Conservation (phyloP, 306 rosid species). For the Quercus bicolor region DNA sequence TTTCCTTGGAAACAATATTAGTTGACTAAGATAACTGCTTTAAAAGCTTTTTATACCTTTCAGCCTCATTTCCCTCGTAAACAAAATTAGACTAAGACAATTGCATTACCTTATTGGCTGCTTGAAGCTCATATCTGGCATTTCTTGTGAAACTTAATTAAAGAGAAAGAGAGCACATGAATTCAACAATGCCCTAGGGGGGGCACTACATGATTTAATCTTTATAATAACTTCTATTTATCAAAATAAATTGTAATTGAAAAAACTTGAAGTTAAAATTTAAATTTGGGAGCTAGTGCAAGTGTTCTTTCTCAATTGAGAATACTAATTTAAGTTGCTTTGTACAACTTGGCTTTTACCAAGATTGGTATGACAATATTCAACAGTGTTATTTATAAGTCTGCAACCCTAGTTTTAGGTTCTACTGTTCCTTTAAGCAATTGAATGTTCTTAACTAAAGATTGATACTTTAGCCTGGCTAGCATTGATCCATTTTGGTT, state of each 20-base stretch:
- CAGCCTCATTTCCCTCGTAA: neutral
- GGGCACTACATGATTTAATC: neutral
- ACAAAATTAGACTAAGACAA: neutral
- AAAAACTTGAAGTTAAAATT: neutral
- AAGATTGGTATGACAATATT: neutral
- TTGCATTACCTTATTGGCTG: neutral
- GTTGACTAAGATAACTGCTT: neutral
- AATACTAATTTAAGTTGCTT: neutral
- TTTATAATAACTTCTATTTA: neutral
- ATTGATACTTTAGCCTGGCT: neutral
- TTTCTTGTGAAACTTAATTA: neutral
- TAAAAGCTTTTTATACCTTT: neutral
- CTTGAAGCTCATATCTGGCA: neutral
- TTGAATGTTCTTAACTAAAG: neutral
- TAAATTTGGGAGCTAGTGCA: neutral
- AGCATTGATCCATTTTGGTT: neutral
- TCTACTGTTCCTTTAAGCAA: neutral
- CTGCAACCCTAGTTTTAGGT: slow-evolving; percentile 1
- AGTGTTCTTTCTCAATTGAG: neutral
- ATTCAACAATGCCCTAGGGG: neutral
- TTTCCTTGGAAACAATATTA: neutral
- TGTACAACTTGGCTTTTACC: neutral
- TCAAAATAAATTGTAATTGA: neutral
- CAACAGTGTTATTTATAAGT: neutral
- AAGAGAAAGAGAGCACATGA: neutral